Conservation (phyloP, 2,329 filamentous ascomycete species). For the Rugonectria rugulosa region DNA sequence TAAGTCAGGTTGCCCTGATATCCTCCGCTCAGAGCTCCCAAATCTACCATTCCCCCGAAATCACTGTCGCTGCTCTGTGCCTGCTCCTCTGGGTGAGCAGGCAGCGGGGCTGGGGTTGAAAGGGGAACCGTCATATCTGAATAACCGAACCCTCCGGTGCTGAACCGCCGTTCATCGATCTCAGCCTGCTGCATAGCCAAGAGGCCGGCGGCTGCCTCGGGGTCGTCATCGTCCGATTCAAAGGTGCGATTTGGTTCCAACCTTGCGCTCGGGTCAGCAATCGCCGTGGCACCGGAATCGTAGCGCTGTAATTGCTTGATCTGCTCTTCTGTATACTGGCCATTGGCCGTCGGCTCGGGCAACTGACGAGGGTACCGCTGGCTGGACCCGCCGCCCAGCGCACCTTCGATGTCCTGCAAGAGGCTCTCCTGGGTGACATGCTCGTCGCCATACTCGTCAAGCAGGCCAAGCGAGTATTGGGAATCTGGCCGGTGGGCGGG, state of each 20-base stretch:
- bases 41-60: constrained; percentile 70
- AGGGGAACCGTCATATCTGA: constrained; percentile 40
- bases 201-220: constrained; percentile 84
- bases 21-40: constrained; percentile 77
- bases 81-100: constrained; percentile 59
- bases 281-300: constrained; percentile 59
- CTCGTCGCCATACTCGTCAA: constrained; percentile 47
- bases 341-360: constrained; percentile 51
- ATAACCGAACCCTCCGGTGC: constrained; percentile 42
- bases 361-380: constrained; percentile 46
- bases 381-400: constrained; percentile 51
- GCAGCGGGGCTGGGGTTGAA: constrained; percentile 47
- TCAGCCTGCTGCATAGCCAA: constrained; percentile 86
- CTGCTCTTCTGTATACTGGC: constrained; percentile 56
- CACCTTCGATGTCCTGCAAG: constrained; percentile 65
- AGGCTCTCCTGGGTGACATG: constrained; percentile 59
- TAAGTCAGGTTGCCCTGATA: constrained; percentile 64
- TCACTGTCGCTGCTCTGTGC: constrained; percentile 72
- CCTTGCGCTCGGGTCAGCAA: constrained; percentile 36
- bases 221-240: constrained; percentile 74
- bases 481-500: constrained; percentile 54
- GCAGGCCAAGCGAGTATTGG: constrained; percentile 48
- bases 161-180: constrained; percentile 70
- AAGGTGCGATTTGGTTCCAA: constrained; percentile 31
- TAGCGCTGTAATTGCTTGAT: constrained; percentile 57